Percentiles rank a stretch among this genome's conserved stretches.
These are phyloP conservation scores for Pestalotiopsis sp. DNA, from an alignment of 2,329 filamentous ascomycete genomes.

Conservation along the genomic window DNA sequence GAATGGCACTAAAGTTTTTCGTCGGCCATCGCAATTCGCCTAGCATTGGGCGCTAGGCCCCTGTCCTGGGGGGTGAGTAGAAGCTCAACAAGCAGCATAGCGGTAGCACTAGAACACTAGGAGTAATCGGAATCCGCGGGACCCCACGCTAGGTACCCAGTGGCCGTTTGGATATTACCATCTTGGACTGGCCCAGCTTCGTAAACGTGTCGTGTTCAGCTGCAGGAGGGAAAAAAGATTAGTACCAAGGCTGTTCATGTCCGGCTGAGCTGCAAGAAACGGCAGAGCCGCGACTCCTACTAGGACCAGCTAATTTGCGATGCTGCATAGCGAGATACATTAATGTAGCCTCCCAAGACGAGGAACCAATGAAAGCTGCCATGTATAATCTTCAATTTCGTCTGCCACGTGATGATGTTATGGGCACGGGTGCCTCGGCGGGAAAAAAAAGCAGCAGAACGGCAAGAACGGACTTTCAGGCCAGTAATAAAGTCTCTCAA, in stretches of 20 bases:
- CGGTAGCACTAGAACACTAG: background rate
- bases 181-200: background rate
- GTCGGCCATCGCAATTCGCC: background rate
- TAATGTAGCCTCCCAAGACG: background rate
- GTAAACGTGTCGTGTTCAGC: background rate
- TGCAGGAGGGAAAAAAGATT: background rate
- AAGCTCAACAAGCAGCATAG: background rate
- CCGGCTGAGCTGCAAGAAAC: background rate
- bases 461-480: background rate
- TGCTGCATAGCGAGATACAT: constrained; percentile 3
- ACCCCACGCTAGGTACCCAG: background rate
- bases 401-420: background rate
- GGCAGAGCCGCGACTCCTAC: background rate
- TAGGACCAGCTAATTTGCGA: constrained; percentile 1
- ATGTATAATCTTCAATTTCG: background rate
- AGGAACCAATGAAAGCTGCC: background rate
- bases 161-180: background rate
- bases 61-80: background rate
- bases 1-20: constrained; percentile 2
- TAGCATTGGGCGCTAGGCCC: background rate
- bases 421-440: background rate
- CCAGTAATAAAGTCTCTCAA: background rate
- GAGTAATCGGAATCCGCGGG: background rate
- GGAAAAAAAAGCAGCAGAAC: no score
- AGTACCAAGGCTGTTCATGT: background rate